A percentile compares a stretch with the other conserved stretches of the same genome.
phyloP scores from a whole-genome alignment of 106 monocot genomes.

The Platanthera zijinensis region DNA sequence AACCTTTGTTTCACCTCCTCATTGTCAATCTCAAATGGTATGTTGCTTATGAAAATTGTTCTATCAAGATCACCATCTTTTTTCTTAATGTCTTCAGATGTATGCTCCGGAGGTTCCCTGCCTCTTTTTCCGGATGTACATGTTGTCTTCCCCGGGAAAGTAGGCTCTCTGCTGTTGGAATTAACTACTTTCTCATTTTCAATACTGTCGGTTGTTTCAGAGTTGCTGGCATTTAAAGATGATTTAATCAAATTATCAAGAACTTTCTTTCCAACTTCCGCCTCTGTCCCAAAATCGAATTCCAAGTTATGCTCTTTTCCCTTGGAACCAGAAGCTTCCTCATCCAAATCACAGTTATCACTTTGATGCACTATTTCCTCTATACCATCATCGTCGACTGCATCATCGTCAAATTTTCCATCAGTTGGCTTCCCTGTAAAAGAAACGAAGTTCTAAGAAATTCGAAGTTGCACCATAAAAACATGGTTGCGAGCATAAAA shows the following conservation, averaged over 20 bases:
- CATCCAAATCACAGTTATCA: constrained; percentile 1
- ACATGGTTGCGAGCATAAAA: neutral
- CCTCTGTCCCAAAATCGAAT: constrained; percentile 43
- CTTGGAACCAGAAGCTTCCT: constrained; percentile 10
- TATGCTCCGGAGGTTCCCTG: constrained; percentile 13
- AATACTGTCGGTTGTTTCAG: constrained; percentile 20
- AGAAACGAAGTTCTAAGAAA: neutral
- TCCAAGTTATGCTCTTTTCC: constrained; percentile 21
- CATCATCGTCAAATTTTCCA: constrained; percentile 17
- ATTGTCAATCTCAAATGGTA: constrained; percentile 78
- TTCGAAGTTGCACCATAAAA: neutral
- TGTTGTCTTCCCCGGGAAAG: constrained; percentile 9
- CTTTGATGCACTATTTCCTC: constrained; percentile 9
- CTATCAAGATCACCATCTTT: constrained; percentile 49
- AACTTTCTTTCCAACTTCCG: constrained; percentile 71
- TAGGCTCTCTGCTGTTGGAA: constrained; percentile 17
- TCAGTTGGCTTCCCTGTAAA: constrained; percentile 8
- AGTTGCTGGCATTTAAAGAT: constrained; percentile 14
- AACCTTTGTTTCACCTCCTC: constrained; percentile 85
- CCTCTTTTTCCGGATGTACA: constrained; percentile 2
- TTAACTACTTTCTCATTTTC: neutral
- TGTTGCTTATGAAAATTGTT: constrained; percentile 86
- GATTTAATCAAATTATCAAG: constrained; percentile 61
- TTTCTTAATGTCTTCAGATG: constrained; percentile 10
- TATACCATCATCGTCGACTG: constrained; percentile 4